Base-by-base conservation (phyloP, 352 stramenopile genomes). In the Phytophthora rubi region DNA sequence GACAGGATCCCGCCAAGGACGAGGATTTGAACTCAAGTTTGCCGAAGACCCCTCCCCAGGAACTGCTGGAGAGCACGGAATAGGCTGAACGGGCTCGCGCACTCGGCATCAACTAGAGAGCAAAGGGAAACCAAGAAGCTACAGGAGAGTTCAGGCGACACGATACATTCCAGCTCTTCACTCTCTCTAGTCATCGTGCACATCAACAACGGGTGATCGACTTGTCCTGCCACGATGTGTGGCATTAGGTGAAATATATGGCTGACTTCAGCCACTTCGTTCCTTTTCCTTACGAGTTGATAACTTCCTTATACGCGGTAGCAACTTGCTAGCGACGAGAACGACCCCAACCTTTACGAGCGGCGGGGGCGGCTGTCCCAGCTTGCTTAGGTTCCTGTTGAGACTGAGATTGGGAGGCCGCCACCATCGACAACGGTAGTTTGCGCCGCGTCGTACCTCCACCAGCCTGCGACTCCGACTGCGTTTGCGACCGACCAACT, bases 1-100 rank as follows among this genome's bases (percentile, higher is more conserved):
- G 88, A 63, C 84, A 77, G 26, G 88, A 96, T 15, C 59, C 82
- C 42, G 79, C 73, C 0, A 86, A 93, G 64, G 86, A 94, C 39
- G 83, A 91, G 60, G 84, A 92, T 53, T 70, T 96, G 13, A 89
- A 80, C 49, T 82, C 83, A 8, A 94, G 81, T 66, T 73, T 96
- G 12, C 88, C 88, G 3, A 83, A 89, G 62, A 96, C 88, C 16
- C 88, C 86, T 21, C 86, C 85, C 6, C 78, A 80, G 35, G 82
- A 92, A 58, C 65, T 84, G 42, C 57, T 83, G 26, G 75, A 90
- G 53, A 76, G 60, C 63, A 76, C 62, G n/a, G 70, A 78, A 45
- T 76, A 75, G 48, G 39, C 33, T 26, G 21, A 39, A 28, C 33
- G 33, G 33, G 8, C 33, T 37, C 32, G 33, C 33, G 53, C 52